phyloP scores from a whole-genome alignment of 306 rosid species.

The Sophora flavescens region DNA sequence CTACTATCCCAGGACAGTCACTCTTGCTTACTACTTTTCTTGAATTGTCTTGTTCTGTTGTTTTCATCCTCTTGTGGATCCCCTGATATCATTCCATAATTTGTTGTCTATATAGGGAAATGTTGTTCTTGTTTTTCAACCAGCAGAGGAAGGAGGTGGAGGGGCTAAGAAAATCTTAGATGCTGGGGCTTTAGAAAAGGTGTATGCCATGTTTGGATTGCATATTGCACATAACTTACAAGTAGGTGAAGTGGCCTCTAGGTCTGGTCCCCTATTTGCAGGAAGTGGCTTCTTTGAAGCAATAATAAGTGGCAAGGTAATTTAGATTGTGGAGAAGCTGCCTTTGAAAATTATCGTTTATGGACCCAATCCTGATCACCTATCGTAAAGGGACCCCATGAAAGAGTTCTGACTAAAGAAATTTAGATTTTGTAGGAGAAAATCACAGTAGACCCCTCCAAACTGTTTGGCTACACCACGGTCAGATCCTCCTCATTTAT shows the following conservation, averaged over 20 bases:
- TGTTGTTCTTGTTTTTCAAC: conserved; percentile 89
- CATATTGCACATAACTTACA: conserved; percentile 51
- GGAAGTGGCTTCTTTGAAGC: conserved; percentile 85
- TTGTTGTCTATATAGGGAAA: conserved; percentile 71
- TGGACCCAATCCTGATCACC: too few species aligned
- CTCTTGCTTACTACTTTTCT: neutral
- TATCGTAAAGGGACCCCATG: too few species aligned
- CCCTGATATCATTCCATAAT: conserved; percentile 29
- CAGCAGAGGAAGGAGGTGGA: conserved; percentile 93
- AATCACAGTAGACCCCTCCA: too few species aligned
- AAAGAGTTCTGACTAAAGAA: too few species aligned
- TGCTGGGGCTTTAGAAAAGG: conserved; percentile 65
- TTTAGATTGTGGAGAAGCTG: too few species aligned
- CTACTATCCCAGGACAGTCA: conserved; percentile 6
- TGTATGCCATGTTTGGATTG: conserved; percentile 79
- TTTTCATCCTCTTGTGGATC: conserved; percentile 22
- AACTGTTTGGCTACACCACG: too few species aligned
- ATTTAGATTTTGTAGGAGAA: too few species aligned
- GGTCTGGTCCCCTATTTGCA: conserved; percentile 76
- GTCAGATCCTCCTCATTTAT: too few species aligned
- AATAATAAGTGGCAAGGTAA: conserved; percentile 77
- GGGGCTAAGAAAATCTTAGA: conserved; percentile 84
- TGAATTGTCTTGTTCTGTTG: conserved; percentile 20
- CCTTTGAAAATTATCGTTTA: too few species aligned
- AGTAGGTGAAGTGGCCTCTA: conserved; percentile 67